Percentiles rank a stretch among this genome's conserved stretches.
These are phyloP conservation scores for Skeletonema marinoi DNA, from an alignment of 108 stramenopile species.

Conservation along the genomic window DNA sequence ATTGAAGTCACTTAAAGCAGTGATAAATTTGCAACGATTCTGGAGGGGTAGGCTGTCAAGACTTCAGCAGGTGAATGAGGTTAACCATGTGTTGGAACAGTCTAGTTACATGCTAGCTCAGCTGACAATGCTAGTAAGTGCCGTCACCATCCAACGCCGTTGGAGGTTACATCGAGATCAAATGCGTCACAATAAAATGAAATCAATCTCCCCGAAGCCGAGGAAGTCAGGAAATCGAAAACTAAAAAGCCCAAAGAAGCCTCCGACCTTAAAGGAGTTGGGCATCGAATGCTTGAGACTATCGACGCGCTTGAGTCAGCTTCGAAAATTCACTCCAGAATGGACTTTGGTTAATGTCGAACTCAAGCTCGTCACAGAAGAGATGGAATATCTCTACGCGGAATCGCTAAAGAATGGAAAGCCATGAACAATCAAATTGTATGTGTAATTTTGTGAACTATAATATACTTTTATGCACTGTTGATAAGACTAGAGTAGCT, in stretches of 20 bases:
- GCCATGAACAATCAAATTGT: neutral
- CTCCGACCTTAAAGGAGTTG: slow-evolving; percentile 5
- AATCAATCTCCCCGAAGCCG: neutral
- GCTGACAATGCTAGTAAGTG: neutral
- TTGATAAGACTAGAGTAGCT: slow-evolving; percentile 53
- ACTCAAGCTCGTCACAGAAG: slow-evolving; percentile 16
- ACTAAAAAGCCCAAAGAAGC: neutral
- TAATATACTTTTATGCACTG: slow-evolving; percentile 5
- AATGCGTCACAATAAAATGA: neutral
- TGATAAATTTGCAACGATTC: neutral
- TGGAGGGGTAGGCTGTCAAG: neutral
- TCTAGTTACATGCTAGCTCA: neutral
- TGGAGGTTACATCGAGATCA: neutral
- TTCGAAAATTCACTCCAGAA: slow-evolving; percentile 22
- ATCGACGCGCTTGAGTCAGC: slow-evolving; percentile 2
- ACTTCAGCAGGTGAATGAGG: neutral
- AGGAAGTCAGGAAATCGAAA: neutral
- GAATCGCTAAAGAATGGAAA: neutral
- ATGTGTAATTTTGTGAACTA: neutral
- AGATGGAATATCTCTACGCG: slow-evolving; percentile 21
- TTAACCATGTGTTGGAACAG: neutral
- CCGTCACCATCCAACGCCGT: slow-evolving; percentile 2
- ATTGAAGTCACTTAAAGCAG: neutral
- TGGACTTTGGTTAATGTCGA: slow-evolving; percentile 30
- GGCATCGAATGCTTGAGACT: slow-evolving; percentile 20